Evolutionary conservation across 345 rosid species (phyloP), one percentile per base, ranked within the genome.

Genomic region (Stellera chamaejasme): DNA sequence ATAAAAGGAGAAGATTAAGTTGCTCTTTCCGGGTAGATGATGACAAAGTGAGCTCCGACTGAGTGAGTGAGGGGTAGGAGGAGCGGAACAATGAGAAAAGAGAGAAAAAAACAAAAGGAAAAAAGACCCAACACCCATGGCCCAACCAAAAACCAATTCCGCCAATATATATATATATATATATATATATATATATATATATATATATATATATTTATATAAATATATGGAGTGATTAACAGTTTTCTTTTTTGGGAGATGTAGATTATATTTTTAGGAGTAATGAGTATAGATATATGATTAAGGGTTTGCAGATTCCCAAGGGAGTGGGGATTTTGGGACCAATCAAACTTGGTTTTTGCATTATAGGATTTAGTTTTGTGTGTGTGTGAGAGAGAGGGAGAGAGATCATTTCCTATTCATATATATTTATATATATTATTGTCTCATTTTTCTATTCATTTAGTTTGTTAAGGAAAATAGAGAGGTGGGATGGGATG

Each of bases 271-370:
- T 19, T 19, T 19, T 19, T 19, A 19, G 23, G 23, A 19, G 23
- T 19, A 1, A 19, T 76, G 84, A 84, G 74, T 73, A 55, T 61
- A 76, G 79, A 76, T 80, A 76, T 75, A 59, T 44, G 56, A 65
- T 55, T 64, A 69, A 63, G 80, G 72, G 64, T 71, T 72, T 73
- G 96, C 98, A 67, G 95, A 84, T 92, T 88, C 95, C 98, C 98
- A 79, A 86, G 78, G 92, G 82, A 64, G 64, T 65, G 77, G 82
- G 75, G 36, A 60, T 52, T 70, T 49, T 60, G 71, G 64, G 72
- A 63, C 69, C 41, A 49, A 56, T 62, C 50, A 56, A 64, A 19
- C 72, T 41, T 12, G n/a, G 56, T 49, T 67, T 67, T 51, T 56
- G 61, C 61, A 74, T 65, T 65, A 71, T 65, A 64, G 49, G 54